Evolutionary conservation across 768 basidiomycete genomes (phyloP).

Genomic region (Tricholomella constricta): DNA sequence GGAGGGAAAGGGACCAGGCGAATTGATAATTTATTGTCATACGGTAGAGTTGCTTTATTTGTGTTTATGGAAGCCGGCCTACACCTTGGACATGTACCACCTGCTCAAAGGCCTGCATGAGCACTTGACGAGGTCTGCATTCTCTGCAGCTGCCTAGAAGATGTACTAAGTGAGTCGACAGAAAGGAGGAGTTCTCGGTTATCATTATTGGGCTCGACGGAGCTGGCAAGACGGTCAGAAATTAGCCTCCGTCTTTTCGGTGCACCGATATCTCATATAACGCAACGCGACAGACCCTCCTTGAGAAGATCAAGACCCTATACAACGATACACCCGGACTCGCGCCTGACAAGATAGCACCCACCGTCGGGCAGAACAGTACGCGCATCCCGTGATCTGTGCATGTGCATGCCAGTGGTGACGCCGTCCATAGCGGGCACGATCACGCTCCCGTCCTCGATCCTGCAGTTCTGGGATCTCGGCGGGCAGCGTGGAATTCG

Average conservation of each 20-base stretch:
- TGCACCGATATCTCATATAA: not conserved
- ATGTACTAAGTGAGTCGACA: constrained; percentile 26
- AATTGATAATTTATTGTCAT: too few species aligned
- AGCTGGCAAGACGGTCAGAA: constrained; percentile 85
- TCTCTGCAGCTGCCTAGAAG: not conserved
- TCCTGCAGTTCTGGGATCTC: constrained; percentile 96
- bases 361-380: constrained; percentile 99
- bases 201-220: constrained; percentile 94
- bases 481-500: constrained; percentile 95
- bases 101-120: constrained; percentile 90
- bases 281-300: constrained; percentile 58
- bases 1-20: too few species aligned
- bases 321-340: constrained; percentile 88
- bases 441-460: constrained; percentile 89
- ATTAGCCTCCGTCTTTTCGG: not conserved
- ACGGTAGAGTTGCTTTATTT: constrained; percentile 6
- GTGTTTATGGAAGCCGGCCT: constrained; percentile 4
- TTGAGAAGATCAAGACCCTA: constrained; percentile 92
- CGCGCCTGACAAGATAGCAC: constrained; percentile 91
- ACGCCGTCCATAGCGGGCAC: constrained; percentile 70
- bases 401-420: not conserved
- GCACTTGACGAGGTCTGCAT: constrained; percentile 74
- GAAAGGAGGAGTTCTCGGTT: constrained; percentile 90
- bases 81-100: constrained; percentile 75
- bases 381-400: constrained; percentile 27